Evolutionary conservation across 306 rosid species (phyloP).

Genomic region (Gynostemma pentaphyllum): DNA sequence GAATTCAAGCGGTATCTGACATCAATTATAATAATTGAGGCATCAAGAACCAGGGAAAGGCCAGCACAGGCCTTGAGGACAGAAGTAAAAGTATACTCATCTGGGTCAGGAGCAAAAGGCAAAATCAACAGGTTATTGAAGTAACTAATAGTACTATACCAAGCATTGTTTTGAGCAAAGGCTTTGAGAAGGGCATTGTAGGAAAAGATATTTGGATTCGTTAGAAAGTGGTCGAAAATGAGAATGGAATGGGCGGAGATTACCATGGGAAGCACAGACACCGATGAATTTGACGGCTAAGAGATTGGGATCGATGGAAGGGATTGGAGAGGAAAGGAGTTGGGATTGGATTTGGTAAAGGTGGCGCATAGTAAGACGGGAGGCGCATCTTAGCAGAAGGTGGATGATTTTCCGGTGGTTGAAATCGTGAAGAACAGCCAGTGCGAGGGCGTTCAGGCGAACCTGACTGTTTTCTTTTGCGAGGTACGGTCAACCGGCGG

Average conservation of each 20-base stretch:
- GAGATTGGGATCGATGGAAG: slow-evolving; percentile 29
- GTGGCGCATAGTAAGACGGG: slow-evolving; percentile 27
- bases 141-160: slow-evolving; percentile 18
- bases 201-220: slow-evolving; percentile 21
- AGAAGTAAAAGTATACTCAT: slow-evolving; percentile 34
- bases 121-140: slow-evolving; percentile 15
- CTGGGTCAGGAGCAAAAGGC: slow-evolving; percentile 24
- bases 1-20: too few species aligned
- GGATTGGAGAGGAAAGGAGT: slow-evolving; percentile 17
- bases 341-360: slow-evolving; percentile 30
- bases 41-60: slow-evolving; percentile 15
- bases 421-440: slow-evolving; percentile 23
- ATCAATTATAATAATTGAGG: too few species aligned
- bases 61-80: slow-evolving; percentile 41
- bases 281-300: slow-evolving; percentile 32
- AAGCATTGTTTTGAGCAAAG: slow-evolving; percentile 29
- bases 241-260: slow-evolving; percentile 18
- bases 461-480: not conserved
- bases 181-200: slow-evolving; percentile 35
- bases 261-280: slow-evolving; percentile 16
- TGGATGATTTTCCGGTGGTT: slow-evolving; percentile 28
- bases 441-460: not conserved
- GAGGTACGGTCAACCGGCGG: not conserved
- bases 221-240: slow-evolving; percentile 19
- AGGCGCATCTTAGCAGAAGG: slow-evolving; percentile 20